These are phyloP conservation scores for Pythium insidiosum DNA, from an alignment of 352 stramenopile species.

Conservation along the genomic window DNA sequence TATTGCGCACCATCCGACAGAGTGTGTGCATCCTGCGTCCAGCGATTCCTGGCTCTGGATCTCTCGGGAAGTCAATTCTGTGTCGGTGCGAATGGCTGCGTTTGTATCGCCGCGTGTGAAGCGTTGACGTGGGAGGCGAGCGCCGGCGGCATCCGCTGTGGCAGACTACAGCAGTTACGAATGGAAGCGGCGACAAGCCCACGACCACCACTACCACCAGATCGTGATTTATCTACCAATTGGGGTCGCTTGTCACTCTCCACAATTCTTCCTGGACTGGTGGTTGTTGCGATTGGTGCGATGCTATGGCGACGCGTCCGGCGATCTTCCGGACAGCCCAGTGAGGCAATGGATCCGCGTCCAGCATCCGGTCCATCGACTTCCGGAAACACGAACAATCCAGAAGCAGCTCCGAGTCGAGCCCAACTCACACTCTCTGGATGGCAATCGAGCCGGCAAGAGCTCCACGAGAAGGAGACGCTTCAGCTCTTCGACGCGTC, in stretches of 20 bases:
- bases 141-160: conserved; percentile 8
- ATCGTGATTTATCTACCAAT: too few relatives aligned
- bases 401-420: background rate
- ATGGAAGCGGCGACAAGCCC: background rate
- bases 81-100: conserved; percentile 5
- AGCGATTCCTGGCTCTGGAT: background rate
- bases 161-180: conserved; percentile 2
- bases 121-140: conserved; percentile 29
- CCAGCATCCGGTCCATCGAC: too few relatives aligned
- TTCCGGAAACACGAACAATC: background rate
- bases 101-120: conserved; percentile 34
- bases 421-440: conserved; percentile 7
- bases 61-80: conserved; percentile 11
- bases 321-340: too few relatives aligned
- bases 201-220: background rate
- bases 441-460: conserved; percentile 5
- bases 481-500: background rate
- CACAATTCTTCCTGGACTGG: too few relatives aligned
- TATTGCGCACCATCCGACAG: conserved; percentile 4
- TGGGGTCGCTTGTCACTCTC: too few relatives aligned
- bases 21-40: conserved; percentile 4
- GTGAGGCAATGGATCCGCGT: background rate
- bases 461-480: conserved; percentile 8
- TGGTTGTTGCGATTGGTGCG: too few relatives aligned
- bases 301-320: too few relatives aligned